Evolutionary conservation across 2,329 filamentous ascomycete species (phyloP), one percentile per base, ranked within the genome.

Genomic region (Microcyclosporella mali): DNA sequence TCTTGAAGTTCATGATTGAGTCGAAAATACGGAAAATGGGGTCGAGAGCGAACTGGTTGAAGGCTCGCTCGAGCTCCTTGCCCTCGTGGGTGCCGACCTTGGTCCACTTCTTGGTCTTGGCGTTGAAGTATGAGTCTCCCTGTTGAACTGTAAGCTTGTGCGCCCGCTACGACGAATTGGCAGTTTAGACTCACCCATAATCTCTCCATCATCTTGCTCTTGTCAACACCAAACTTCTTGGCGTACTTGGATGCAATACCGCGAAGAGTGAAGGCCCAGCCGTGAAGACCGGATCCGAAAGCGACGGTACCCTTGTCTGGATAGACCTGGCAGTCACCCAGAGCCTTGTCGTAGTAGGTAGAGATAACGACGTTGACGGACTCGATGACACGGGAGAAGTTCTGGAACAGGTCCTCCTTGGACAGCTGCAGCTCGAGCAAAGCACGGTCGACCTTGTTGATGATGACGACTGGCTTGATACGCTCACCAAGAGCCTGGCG

Each of bases 381-480:
- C 84, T 98, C 92, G 66, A 98, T 89, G 70, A 92, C 95, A 84
- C 90, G 86, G 56, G 88, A 89, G 85, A 98, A 98, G 70, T 90
- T 95, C 80, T 97, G 90, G 84, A 95, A 98, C 60, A 98, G 78
- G 69, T 98, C 92, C 77, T 98, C 92, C 84, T 97, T 95, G 74
- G 81, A 84, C 67, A 95, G 84, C 79, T 98, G 92, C 56, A 98
- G 83, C 77, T 98, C 92, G 70, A 98, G 88, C 68, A 98, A 87
- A 74, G 92, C 89, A 77, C 92, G 90, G 70, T 98, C 92, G 73
- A 98, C 92, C 85, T 98, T 98, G 88, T 98, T 98, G 82, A 98
- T 95, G 74, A 95, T 85, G 70, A 95, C 82, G 66, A 98, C 90
- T 66, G 92, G 92, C 85, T 97, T 97, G 75, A 98, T 98, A 77